Evolutionary conservation across 441 rosid species (phyloP), one percentile per base, ranked within the genome.

Genomic region (Euphorbia celastroides): DNA sequence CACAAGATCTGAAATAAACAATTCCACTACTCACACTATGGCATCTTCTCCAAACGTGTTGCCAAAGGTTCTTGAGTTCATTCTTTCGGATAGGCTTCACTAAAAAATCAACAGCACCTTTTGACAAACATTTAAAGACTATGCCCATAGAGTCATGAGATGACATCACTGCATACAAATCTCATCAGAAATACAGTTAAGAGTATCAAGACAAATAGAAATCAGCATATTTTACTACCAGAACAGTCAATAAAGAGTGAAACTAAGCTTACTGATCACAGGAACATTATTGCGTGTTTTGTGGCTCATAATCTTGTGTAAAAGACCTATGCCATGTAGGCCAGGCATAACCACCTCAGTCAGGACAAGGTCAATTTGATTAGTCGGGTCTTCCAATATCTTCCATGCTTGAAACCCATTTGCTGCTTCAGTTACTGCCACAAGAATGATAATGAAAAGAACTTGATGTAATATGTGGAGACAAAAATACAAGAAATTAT

Each of bases 31-130:
- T 82, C 79, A 85, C 87, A 75, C 83, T 82, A 72, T 87, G 90
- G 76, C 93, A 86, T 84, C 82, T 86, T 79, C 96, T 86, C 96
- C 98, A 93, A 79, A 93, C 86, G 70, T 90, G 97, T 79, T 93
- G 98, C 96, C 98, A 93, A 27, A 90, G 89, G 69, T 81, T 93
- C 78, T 87, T 88, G 62, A 93, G 86, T 70, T 90, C 96, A 67
- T 93, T 93, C 85, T 88, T 93, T 72, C 97, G 81, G 66, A 93
- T 83, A 20, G 98, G 97, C 72, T 93, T 90, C 71, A 87, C 96
- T 60, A 93, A 77, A 82, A 88, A 90, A 74, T 90, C 97, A 79
- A 83, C 96, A 10, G 98, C 98, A 61, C 96, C 98, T 74, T 82
- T 87, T 65, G 97, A 90, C 75, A 93, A 77, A 80, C 97, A 90